These are phyloP conservation scores for Xeromyces bisporus DNA, from an alignment of 495 filamentous ascomycete genomes.

Conservation along the genomic window DNA sequence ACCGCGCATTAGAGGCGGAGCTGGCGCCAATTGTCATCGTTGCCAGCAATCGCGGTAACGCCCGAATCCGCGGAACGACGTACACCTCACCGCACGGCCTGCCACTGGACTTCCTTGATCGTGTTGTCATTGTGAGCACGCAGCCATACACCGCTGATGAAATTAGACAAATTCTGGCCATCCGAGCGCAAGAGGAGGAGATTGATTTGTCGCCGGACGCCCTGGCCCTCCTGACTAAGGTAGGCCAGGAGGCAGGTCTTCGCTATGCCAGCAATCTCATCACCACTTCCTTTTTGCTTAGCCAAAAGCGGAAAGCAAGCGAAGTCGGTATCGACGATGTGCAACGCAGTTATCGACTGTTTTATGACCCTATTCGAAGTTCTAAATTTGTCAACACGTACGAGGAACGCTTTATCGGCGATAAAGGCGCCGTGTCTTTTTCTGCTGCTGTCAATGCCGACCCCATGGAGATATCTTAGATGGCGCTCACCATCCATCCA, in stretches of 20 bases:
- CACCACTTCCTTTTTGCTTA: conserved; percentile 72
- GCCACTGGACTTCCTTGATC: conserved; percentile 89
- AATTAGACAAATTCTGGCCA: conserved; percentile 74
- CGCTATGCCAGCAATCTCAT: conserved; percentile 93
- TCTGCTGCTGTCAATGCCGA: conserved; percentile 51
- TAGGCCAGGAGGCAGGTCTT: conserved; percentile 81
- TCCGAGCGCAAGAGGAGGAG: conserved; percentile 89
- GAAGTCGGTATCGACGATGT: conserved; percentile 79
- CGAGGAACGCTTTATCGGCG: conserved; percentile 84
- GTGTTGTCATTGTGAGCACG: conserved; percentile 91
- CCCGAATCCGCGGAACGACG: conserved; percentile 83
- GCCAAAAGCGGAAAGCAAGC: conserved; percentile 60
- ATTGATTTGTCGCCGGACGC: conserved; percentile 80
- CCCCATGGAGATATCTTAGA: conserved; percentile 66
- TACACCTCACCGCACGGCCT: conserved; percentile 85
- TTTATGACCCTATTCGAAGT: conserved; percentile 76
- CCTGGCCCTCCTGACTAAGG: conserved; percentile 80
- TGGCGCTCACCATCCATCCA: conserved; percentile 1
- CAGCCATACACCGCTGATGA: conserved; percentile 74
- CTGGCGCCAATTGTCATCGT: conserved; percentile 97
- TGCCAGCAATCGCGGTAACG: conserved; percentile 92
- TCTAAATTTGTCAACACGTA: conserved; percentile 79
- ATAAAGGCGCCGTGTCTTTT: conserved; percentile 64
- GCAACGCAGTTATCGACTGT: conserved; percentile 78
- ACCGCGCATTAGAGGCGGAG: conserved; percentile 85